phyloP scores from a whole-genome alignment of 805 yeast genomes.

The Saturnispora serradocipensis region DNA sequence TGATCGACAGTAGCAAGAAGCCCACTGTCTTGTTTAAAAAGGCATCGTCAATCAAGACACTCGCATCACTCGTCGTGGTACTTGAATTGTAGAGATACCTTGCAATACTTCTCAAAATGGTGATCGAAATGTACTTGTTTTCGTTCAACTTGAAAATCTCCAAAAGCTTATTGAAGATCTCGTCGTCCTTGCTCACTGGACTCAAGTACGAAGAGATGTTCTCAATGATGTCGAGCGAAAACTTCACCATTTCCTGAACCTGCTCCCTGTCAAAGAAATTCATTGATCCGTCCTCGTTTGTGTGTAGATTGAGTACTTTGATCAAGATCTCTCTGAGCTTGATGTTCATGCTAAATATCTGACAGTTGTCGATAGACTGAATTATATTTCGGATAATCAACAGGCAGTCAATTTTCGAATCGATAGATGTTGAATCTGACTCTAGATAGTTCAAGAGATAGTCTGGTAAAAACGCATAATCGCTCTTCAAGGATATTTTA shows the following conservation, averaged over 20 bases:
- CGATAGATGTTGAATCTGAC: constrained; percentile 18
- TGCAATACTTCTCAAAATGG: constrained; percentile 67
- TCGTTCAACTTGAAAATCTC: constrained; percentile 39
- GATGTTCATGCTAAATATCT: constrained; percentile 51
- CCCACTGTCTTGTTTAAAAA: constrained; percentile 48
- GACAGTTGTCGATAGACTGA: constrained; percentile 78
- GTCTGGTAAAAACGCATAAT: constrained; percentile 33
- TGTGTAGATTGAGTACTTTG: constrained; percentile 33
- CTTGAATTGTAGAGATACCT: constrained; percentile 62
- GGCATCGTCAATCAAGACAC: constrained; percentile 36
- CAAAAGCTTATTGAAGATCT: constrained; percentile 49
- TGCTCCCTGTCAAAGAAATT: constrained; percentile 19
- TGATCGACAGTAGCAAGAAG: constrained; percentile 40
- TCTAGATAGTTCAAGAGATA: constrained; percentile 19
- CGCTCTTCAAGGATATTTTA: constrained; percentile 32
- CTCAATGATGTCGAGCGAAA: constrained; percentile 73
- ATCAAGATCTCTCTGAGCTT: constrained; percentile 32
- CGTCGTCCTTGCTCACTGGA: constrained; percentile 64
- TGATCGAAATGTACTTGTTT: constrained; percentile 63
- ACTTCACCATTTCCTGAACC: constrained; percentile 51
- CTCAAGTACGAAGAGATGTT: constrained; percentile 74
- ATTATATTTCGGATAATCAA: constrained; percentile 71
- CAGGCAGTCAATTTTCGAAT: constrained; percentile 37
- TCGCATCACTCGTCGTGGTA: constrained; percentile 30
- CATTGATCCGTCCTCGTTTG: constrained; percentile 8